These are phyloP conservation scores for Neoscytalidium dimidiatum DNA, from an alignment of 2,329 filamentous ascomycete genomes.

Conservation along the genomic window DNA sequence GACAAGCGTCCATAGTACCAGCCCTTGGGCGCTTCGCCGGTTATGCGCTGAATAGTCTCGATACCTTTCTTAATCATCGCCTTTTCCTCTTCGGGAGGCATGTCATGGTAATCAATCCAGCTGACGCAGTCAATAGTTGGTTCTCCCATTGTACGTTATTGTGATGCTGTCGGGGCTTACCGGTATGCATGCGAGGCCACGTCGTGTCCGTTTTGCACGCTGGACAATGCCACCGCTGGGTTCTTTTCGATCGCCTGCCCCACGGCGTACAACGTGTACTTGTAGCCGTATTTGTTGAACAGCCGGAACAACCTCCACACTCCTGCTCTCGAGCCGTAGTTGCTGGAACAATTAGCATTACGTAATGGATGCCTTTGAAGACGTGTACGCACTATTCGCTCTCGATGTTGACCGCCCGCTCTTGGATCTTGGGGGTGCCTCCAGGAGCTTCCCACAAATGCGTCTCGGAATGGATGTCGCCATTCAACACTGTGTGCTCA, in stretches of 20 bases:
- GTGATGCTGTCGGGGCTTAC: neutral
- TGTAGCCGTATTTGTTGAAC: conserved; percentile 52
- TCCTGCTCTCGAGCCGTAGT: conserved; percentile 53
- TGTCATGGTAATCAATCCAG: conserved; percentile 54
- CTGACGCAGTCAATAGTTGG: conserved; percentile 24
- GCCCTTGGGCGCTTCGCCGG: conserved; percentile 50
- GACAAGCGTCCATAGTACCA: conserved; percentile 54
- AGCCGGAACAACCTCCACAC: conserved; percentile 54
- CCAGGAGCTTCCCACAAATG: conserved; percentile 35
- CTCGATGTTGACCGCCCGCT: conserved; percentile 50
- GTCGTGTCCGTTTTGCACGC: conserved; percentile 54
- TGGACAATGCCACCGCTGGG: conserved; percentile 49
- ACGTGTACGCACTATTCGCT: conserved; percentile 41
- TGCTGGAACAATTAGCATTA: conserved; percentile 24
- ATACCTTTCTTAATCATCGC: conserved; percentile 50
- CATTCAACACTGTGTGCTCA: conserved; percentile 35
- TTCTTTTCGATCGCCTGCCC: conserved; percentile 52
- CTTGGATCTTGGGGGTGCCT: conserved; percentile 38
- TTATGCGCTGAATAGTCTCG: conserved; percentile 43
- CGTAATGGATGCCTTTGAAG: neutral
- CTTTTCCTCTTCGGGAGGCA: conserved; percentile 50
- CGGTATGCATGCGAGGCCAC: conserved; percentile 45
- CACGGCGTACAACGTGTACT: conserved; percentile 55
- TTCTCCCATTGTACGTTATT: too few species aligned
- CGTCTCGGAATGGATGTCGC: conserved; percentile 35